Conservation (phyloP, 2,329 filamentous ascomycete species). For the Colletotrichum limetticola region DNA sequence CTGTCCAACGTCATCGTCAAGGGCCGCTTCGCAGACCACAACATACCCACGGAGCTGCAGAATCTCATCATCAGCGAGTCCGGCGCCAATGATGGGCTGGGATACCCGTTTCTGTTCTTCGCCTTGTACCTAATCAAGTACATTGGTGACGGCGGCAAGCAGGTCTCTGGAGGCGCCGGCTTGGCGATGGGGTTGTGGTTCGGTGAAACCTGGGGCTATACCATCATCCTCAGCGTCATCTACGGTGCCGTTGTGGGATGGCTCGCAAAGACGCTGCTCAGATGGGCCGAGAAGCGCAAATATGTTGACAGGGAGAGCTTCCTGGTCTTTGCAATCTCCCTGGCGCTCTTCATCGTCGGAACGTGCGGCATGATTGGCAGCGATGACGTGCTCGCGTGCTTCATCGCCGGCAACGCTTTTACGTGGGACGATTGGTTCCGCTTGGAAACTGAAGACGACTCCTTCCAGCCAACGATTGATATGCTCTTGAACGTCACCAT, state of each 20-base stretch:
- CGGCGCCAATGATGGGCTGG: constrained; percentile 88
- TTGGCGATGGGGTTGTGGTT: constrained; percentile 85
- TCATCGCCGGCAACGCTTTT: constrained; percentile 90
- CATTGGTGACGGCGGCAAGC: constrained; percentile 65
- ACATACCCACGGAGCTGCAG: constrained; percentile 84
- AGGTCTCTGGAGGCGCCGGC: constrained; percentile 66
- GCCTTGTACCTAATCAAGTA: constrained; percentile 87
- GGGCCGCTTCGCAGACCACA: constrained; percentile 91
- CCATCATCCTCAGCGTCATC: constrained; percentile 79
- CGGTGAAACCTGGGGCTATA: constrained; percentile 86
- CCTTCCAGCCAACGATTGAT: constrained; percentile 92
- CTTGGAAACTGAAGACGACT: constrained; percentile 87
- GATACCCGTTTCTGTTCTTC: constrained; percentile 89
- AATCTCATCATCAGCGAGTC: constrained; percentile 85
- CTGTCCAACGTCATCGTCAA: constrained; percentile 92
- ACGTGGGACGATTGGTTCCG: constrained; percentile 97
- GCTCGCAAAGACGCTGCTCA: constrained; percentile 83
- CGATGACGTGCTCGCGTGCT: constrained; percentile 91
- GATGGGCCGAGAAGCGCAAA: constrained; percentile 83
- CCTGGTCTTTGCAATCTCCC: constrained; percentile 84
- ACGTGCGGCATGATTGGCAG: constrained; percentile 89
- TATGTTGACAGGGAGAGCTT: constrained; percentile 91
- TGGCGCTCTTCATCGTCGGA: constrained; percentile 87
- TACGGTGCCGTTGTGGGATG: constrained; percentile 85
- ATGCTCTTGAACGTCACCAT: constrained; percentile 91